Conservation (phyloP, 768 basidiomycete genomes). For the Rhodosporidiobolus sp. region DNA sequence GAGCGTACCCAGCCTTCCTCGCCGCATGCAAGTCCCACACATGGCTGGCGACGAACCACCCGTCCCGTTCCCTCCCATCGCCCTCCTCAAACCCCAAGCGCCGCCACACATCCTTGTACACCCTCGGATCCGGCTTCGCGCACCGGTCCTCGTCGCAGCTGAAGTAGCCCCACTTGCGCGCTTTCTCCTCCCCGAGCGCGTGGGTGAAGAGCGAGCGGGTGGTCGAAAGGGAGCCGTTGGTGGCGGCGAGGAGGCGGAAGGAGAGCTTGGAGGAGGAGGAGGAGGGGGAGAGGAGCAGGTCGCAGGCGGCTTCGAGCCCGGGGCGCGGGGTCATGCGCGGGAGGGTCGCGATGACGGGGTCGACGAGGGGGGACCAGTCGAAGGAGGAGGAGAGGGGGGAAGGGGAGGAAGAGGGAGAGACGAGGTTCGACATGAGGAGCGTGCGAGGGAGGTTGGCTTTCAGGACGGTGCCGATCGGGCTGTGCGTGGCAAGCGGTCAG, state of each 20-base stretch:
- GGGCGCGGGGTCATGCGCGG: background rate
- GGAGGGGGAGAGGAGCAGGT: background rate
- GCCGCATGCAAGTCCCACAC: slow-evolving; percentile 34
- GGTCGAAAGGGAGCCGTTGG: slow-evolving; percentile 30
- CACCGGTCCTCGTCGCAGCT: slow-evolving; percentile 22
- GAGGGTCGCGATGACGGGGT: slow-evolving; percentile 11
- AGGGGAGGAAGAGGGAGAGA: background rate
- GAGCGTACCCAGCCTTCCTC: slow-evolving; percentile 29
- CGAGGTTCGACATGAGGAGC: slow-evolving; percentile 17
- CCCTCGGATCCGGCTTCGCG: slow-evolving; percentile 33
- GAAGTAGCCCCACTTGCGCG: slow-evolving; percentile 14
- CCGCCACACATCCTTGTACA: slow-evolving; percentile 26
- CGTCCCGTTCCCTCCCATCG: slow-evolving; percentile 1
- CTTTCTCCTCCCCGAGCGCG: slow-evolving; percentile 9
- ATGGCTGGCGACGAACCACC: slow-evolving; percentile 33
- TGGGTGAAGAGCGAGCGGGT: slow-evolving; percentile 8
- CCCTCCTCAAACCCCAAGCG: background rate
- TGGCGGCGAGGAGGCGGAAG: slow-evolving; percentile 22
- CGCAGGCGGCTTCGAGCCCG: background rate
- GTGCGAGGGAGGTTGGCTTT: slow-evolving; percentile 19
- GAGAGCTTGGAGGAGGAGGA: too few species aligned
- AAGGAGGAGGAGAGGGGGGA: background rate
- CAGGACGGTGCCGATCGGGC: slow-evolving; percentile 33
- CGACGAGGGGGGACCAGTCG: background rate
- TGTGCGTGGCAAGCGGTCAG: background rate